Percentiles rank a stretch among this genome's conserved stretches.
Conservation (phyloP, 1,139 yeast species). For the Waltiozyma solani region DNA sequence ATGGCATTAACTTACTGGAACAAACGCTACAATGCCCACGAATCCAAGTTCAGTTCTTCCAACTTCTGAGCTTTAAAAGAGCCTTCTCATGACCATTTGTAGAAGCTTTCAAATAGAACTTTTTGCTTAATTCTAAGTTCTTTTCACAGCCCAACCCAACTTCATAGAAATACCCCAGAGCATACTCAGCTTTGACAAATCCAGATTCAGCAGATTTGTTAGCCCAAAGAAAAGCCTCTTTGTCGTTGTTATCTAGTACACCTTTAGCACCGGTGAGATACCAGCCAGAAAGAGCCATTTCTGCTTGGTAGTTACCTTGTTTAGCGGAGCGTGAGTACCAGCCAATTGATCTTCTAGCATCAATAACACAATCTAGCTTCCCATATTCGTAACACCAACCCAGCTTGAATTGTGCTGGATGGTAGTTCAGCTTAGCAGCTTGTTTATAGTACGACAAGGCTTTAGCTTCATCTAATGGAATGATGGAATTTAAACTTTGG, state of each 20-base stretch:
- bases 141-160: conserved; percentile 60
- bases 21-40: too few species aligned
- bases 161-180: conserved; percentile 75
- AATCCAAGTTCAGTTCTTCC: conserved; percentile 5
- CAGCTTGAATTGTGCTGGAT: conserved; percentile 76
- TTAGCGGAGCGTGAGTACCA: conserved; percentile 82
- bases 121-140: conserved; percentile 36
- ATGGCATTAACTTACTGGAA: too few species aligned
- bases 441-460: conserved; percentile 63
- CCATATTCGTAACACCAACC: conserved; percentile 90
- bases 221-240: conserved; percentile 86
- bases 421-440: conserved; percentile 66
- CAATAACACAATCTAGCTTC: conserved; percentile 52
- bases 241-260: conserved; percentile 59
- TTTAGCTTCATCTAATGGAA: conserved; percentile 34
- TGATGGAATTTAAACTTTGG: not conserved
- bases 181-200: conserved; percentile 72
- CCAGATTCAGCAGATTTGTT: conserved; percentile 76
- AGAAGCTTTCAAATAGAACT: conserved; percentile 52
- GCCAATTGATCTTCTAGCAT: conserved; percentile 69
- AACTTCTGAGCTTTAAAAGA: conserved; percentile 13
- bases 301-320: conserved; percentile 75
- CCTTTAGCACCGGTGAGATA: conserved; percentile 75
- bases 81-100: conserved; percentile 51
- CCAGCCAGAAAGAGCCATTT: conserved; percentile 90